phyloP scores from a whole-genome alignment of 768 basidiomycete species.

The Pulveroboletus ravenelii region DNA sequence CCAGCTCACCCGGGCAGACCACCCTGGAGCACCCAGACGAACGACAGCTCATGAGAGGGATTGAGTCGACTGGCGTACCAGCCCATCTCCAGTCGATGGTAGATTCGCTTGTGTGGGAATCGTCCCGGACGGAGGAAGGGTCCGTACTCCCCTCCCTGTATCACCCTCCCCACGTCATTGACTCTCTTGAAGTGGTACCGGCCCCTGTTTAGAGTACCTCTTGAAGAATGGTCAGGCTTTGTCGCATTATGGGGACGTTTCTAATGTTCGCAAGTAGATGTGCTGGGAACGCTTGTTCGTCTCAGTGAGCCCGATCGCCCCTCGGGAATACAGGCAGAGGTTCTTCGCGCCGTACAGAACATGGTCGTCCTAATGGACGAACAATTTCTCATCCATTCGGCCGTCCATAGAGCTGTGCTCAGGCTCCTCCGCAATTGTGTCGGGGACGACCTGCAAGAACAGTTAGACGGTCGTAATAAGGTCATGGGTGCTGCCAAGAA shows the following conservation, averaged over 20 bases:
- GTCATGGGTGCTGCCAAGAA: constrained; percentile 83
- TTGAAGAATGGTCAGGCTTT: constrained; percentile 69
- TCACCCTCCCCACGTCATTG: constrained; percentile 4
- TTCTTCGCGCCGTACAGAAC: constrained; percentile 80
- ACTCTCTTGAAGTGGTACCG: constrained; percentile 59
- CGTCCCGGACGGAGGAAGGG: constrained; percentile 82
- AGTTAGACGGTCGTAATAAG: constrained; percentile 69
- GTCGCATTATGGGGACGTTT: not conserved
- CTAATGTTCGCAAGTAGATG: constrained; percentile 44
- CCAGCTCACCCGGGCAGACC: constrained; percentile 43
- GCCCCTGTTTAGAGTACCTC: constrained; percentile 86
- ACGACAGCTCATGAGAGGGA: constrained; percentile 77
- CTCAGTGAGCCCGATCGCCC: constrained; percentile 84
- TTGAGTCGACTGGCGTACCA: constrained; percentile 78
- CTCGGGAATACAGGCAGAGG: constrained; percentile 86
- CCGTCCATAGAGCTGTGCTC: constrained; percentile 83
- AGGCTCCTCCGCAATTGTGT: constrained; percentile 81
- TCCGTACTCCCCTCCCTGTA: constrained; percentile 37
- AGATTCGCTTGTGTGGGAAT: constrained; percentile 82
- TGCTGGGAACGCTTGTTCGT: constrained; percentile 78
- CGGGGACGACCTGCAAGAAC: constrained; percentile 89
- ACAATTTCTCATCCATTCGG: constrained; percentile 88
- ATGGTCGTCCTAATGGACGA: constrained; percentile 91
- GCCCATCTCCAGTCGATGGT: constrained; percentile 72
- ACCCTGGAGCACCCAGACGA: constrained; percentile 88